phyloP scores from a whole-genome alignment of 495 filamentous ascomycete genomes.

The Peziza echinospora region DNA sequence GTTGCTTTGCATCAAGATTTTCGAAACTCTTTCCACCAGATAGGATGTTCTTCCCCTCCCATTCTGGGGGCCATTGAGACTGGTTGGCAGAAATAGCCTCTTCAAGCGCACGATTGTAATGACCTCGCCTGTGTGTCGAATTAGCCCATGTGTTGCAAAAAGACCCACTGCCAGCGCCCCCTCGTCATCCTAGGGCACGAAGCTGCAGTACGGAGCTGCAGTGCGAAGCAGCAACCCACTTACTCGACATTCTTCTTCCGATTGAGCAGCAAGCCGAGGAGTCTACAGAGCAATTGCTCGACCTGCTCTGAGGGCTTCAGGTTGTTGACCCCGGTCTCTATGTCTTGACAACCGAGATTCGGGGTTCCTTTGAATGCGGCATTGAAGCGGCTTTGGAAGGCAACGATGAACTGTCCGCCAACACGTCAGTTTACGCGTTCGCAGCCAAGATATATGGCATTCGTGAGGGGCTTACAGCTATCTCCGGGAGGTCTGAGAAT shows the following conservation, averaged over 20 bases:
- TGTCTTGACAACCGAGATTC: constrained; percentile 84
- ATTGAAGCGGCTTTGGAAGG: constrained; percentile 84
- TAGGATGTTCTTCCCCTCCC: constrained; percentile 71
- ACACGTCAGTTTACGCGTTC: constrained; percentile 21
- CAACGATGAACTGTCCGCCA: constrained; percentile 68
- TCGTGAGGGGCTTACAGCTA: constrained; percentile 52
- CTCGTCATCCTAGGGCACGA: not conserved
- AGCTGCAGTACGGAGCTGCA: not conserved
- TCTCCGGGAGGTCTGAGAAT: constrained; percentile 65
- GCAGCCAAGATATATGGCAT: constrained; percentile 13
- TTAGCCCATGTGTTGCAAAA: not conserved
- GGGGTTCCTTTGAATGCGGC: constrained; percentile 68
- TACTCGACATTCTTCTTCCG: constrained; percentile 98
- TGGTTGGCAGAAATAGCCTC: constrained; percentile 75
- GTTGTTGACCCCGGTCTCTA: constrained; percentile 69
- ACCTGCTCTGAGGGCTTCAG: constrained; percentile 57
- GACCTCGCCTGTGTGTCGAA: constrained; percentile 31
- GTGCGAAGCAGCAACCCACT: constrained; percentile 23
- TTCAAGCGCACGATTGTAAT: constrained; percentile 80
- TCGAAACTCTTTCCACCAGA: constrained; percentile 56
- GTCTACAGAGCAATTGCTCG: constrained; percentile 70
- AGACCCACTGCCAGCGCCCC: not conserved
- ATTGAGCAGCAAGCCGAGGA: constrained; percentile 73
- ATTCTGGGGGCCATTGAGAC: constrained; percentile 70
- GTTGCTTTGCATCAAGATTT: constrained; percentile 53